Base-by-base conservation (phyloP, 176 grass and related monocot species). In the Aegilops speltoides region DNA sequence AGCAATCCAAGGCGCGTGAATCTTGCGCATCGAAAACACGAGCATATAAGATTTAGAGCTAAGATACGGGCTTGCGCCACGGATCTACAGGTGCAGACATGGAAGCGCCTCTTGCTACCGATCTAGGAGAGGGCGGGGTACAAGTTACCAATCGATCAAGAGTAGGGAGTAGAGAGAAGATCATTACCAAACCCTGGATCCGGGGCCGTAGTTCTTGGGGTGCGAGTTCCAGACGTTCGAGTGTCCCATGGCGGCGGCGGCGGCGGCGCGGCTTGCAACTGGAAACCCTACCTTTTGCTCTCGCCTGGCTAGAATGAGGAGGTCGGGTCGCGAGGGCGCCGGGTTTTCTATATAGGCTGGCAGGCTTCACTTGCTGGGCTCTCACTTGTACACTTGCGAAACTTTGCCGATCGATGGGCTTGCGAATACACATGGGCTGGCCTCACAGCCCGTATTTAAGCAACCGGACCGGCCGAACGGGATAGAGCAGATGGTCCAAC, bases 141-240 rank as follows among this genome's bases (percentile, higher is more conserved):
- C n/a, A 2, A 14, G 11, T 43, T 73, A 1, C 69, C n/a, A 43
- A 43, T 43, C 69, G 37, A 73, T 43, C 22, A 0, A 1, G 66
- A 12, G 69, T 3, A 73, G 22, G 37, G n/a, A 40, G 22, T 15
- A 43, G n/a, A 15, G 65, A 82, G 70, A 80, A 23, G 38, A 80
- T 79, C 86, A 89, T 85, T 96, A 93, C 94, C 91, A 96, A 85
- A 89, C 82, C 82, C 89, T 88, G 31, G 94, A 96, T 86, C 94
- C 91, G 12, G 89, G 91, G 64, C 94, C 91, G 84, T 93, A 96
- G 73, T 70, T 93, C 87, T 96, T 93, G 20, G 94, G 94, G 80
- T 96, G 94, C 54, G 91, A 96, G 81, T 93, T 96, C 94, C 94
- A 95, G 17, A 95, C 91, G 86, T 95, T 95, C 64, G 91, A 78